Conservation (phyloP, 495 filamentous ascomycete species). For the Penicillium coffeae region DNA sequence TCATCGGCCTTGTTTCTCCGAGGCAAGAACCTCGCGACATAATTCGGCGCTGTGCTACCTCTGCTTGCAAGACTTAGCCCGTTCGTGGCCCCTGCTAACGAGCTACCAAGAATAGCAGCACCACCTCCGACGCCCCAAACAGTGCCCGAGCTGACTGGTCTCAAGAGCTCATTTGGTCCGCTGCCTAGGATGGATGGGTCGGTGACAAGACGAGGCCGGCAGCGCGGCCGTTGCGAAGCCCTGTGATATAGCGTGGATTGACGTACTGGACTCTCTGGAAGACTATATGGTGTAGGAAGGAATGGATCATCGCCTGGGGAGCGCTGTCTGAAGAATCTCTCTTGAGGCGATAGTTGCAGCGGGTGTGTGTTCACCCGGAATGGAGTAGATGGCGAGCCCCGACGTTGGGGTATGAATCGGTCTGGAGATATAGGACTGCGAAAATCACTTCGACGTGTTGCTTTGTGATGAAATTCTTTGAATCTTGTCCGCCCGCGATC, state of each 20-base stretch:
- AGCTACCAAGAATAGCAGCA: constrained; percentile 44
- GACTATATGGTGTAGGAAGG: constrained; percentile 31
- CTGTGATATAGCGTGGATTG: constrained; percentile 17
- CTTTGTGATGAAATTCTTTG: constrained; percentile 5
- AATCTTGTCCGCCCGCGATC: constrained; percentile 16
- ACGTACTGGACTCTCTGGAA: constrained; percentile 18
- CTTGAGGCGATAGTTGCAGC: constrained; percentile 54
- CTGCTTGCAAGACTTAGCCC: constrained; percentile 63
- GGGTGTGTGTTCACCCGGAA: constrained; percentile 64
- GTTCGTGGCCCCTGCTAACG: constrained; percentile 48
- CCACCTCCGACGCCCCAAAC: constrained; percentile 81
- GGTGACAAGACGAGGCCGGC: constrained; percentile 35
- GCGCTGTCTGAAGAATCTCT: constrained; percentile 58
- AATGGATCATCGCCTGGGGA: constrained; percentile 65
- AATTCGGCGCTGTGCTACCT: constrained; percentile 71
- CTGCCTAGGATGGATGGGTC: constrained; percentile 14
- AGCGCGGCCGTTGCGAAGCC: constrained; percentile 23
- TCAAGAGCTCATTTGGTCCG: constrained; percentile 9
- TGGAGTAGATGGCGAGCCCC: constrained; percentile 44
- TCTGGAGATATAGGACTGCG: constrained; percentile 46
- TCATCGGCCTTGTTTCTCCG: constrained; percentile 54
- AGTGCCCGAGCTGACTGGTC: constrained; percentile 59
- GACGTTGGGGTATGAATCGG: constrained; percentile 63
- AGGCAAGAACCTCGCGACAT: constrained; percentile 63
- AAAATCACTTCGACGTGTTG: constrained; percentile 5